These are phyloP conservation scores for Olyra latifolia DNA, from an alignment of 176 grass and related monocot species.

Conservation along the genomic window DNA sequence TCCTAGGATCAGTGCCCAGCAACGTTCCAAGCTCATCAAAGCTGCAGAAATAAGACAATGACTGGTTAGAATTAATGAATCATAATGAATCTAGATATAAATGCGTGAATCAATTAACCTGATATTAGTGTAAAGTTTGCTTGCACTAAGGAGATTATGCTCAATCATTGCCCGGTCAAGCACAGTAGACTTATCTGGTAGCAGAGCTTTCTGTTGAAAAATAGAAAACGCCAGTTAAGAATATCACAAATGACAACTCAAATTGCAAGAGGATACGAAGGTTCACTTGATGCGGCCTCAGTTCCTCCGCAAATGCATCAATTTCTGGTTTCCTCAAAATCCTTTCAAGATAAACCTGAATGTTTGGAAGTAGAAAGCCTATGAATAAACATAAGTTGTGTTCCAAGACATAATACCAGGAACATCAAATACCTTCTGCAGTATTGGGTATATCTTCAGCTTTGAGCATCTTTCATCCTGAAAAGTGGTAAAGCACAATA, in stretches of 20 bases:
- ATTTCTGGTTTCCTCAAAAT: slow-evolving; percentile 99
- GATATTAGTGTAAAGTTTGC: slow-evolving; percentile 97
- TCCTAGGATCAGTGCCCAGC: slow-evolving; percentile 90
- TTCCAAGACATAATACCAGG: neutral
- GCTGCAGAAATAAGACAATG: slow-evolving; percentile 40
- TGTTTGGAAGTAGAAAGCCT: slow-evolving; percentile 12
- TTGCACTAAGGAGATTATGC: slow-evolving; percentile 96
- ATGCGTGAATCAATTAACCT: slow-evolving; percentile 46
- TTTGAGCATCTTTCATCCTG: slow-evolving; percentile 99
- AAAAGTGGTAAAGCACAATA: slow-evolving; percentile 29
- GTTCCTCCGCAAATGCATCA: slow-evolving; percentile 94
- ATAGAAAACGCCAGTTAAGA: slow-evolving; percentile 27
- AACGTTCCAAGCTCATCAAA: slow-evolving; percentile 97
- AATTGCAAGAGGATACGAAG: neutral
- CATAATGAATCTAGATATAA: slow-evolving; percentile 19
- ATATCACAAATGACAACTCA: neutral
- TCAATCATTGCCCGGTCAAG: slow-evolving; percentile 99
- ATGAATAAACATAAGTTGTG: slow-evolving; percentile 13
- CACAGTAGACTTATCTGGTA: slow-evolving; percentile 95
- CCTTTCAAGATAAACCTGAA: slow-evolving; percentile 97
- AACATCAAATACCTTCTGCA: slow-evolving; percentile 74
- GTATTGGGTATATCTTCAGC: slow-evolving; percentile 97
- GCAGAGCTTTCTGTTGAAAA: slow-evolving; percentile 80
- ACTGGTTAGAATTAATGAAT: slow-evolving; percentile 28
- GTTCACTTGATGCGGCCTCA: slow-evolving; percentile 76